Evolutionary conservation across 257 asterid species (phyloP).

Genomic region (Ballota nigra): DNA sequence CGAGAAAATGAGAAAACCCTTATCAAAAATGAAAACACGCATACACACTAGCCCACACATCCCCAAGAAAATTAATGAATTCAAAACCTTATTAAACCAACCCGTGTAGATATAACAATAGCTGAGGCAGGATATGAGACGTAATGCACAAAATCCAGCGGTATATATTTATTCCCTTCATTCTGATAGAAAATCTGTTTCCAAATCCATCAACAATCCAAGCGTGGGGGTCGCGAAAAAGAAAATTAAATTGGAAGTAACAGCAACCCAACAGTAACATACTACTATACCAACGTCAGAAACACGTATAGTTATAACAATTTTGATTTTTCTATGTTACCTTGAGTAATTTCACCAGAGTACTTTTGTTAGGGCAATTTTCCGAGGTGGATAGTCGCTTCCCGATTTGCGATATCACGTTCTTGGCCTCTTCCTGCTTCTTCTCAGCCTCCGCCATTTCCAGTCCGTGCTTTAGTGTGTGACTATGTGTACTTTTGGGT

Average conservation of each 20-base stretch:
- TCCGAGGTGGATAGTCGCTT: conserved; percentile 43
- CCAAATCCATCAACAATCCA: neutral
- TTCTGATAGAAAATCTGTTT: neutral
- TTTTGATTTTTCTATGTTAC: conserved; percentile 24
- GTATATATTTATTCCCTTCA: neutral
- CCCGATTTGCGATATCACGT: conserved; percentile 41
- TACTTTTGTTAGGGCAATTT: conserved; percentile 59
- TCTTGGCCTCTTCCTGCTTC: conserved; percentile 38
- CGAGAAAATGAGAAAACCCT: neutral
- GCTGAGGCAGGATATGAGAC: neutral
- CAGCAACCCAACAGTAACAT: neutral
- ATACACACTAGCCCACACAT: neutral
- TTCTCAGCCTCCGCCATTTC: conserved; percentile 52
- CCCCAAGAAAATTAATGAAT: neutral
- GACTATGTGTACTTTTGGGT: conserved; percentile 6
- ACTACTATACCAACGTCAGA: neutral
- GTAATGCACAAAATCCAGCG: neutral
- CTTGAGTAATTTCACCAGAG: conserved; percentile 57
- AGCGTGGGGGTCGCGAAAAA: neutral
- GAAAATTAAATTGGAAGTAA: neutral
- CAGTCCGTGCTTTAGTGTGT: conserved; percentile 18
- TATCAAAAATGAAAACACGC: neutral
- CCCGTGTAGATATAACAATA: neutral
- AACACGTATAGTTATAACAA: neutral
- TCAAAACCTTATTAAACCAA: neutral